phyloP scores from a whole-genome alignment of 176 grass and related monocot species.

The Rhynchospora pubera region DNA sequence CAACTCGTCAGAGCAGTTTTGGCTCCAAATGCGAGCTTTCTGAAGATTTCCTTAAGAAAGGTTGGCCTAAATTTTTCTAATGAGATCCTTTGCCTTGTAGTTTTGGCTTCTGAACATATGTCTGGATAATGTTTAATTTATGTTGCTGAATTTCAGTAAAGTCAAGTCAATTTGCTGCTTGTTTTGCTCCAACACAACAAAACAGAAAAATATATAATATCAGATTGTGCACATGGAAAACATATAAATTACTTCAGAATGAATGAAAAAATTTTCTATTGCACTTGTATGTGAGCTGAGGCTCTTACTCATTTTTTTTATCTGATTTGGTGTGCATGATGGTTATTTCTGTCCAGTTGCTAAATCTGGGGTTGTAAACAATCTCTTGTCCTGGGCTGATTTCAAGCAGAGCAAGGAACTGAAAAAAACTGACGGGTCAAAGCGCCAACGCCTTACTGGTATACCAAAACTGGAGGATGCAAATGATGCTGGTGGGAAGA shows the following conservation, averaged over 20 bases:
- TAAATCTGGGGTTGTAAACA: constrained; percentile 47
- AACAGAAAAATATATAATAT: neutral
- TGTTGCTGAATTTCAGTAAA: neutral
- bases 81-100: neutral
- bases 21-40: constrained; percentile 74
- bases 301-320: neutral
- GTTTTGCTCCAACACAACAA: neutral
- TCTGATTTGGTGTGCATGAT: neutral
- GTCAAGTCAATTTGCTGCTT: neutral
- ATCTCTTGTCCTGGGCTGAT: constrained; percentile 76
- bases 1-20: constrained; percentile 76
- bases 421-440: constrained; percentile 87
- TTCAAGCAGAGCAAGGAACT: constrained; percentile 85
- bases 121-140: neutral
- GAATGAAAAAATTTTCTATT: neutral
- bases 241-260: neutral
- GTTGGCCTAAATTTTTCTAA: constrained; percentile 18
- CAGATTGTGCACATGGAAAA: no score
- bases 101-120: neutral
- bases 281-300: neutral
- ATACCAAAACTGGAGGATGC: constrained; percentile 90
- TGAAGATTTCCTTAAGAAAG: constrained; percentile 52
- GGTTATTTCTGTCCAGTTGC: constrained; percentile 40
- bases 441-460: constrained; percentile 58
- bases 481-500: constrained; percentile 76